phyloP scores from a whole-genome alignment of 805 yeast species.

The Suhomyces sp. region DNA sequence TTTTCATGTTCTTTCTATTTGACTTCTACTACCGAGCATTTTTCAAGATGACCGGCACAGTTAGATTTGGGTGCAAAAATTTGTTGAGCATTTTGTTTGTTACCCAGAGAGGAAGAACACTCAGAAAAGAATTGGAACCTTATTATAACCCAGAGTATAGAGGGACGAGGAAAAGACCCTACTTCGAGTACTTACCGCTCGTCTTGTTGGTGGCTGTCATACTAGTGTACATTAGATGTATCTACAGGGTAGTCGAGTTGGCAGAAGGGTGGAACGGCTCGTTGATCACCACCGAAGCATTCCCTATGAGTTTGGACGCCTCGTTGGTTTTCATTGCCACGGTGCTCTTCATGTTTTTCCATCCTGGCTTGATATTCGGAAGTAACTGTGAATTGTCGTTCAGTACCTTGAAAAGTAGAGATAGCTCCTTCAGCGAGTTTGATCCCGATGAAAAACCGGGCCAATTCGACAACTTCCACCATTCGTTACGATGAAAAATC shows the following conservation, averaged over 20 bases:
- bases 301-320: conserved; percentile 40
- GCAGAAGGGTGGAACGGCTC: conserved; percentile 69
- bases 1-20: conserved; percentile 52
- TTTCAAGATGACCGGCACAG: conserved; percentile 21
- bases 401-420: neutral
- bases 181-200: conserved; percentile 44
- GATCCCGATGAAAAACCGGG: neutral
- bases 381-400: conserved; percentile 19
- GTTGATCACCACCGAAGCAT: conserved; percentile 47
- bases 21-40: conserved; percentile 45
- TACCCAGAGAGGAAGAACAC: conserved; percentile 15
- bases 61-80: conserved; percentile 23
- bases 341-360: conserved; percentile 33
- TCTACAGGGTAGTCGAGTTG: conserved; percentile 71
- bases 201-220: conserved; percentile 47
- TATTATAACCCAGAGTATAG: conserved; percentile 34
- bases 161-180: conserved; percentile 28
- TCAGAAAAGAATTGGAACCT: conserved; percentile 19
- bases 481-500: neutral
- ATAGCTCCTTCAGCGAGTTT: neutral
- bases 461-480: neutral
- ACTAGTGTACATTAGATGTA: conserved; percentile 61
- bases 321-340: conserved; percentile 25
- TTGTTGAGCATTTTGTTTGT: conserved; percentile 20
- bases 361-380: conserved; percentile 63